Percentiles rank a stretch among this genome's conserved stretches.
phyloP scores from a whole-genome alignment of 257 asterid species.

The Salvia hispanica region DNA sequence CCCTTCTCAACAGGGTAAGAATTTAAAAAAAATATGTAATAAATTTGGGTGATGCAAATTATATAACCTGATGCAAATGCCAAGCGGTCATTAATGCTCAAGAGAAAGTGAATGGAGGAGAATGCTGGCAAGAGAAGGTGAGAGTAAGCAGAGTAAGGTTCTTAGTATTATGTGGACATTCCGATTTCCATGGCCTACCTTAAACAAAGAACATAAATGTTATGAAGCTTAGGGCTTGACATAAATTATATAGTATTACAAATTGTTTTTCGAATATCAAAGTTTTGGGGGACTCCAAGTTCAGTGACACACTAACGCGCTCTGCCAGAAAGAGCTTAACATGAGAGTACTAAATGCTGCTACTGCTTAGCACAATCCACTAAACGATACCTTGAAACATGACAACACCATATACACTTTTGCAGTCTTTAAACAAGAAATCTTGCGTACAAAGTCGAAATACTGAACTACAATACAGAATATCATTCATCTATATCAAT shows the following conservation, averaged over 20 bases:
- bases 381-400: background rate
- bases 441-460: background rate
- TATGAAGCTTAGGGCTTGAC: no score
- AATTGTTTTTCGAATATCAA: no score
- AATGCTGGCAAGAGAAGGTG: background rate
- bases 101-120: background rate
- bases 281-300: background rate
- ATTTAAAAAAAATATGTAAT: background rate
- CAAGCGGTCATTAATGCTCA: background rate
- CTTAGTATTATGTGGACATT: background rate
- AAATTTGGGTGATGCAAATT: background rate
- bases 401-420: conserved; percentile 18
- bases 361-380: conserved; percentile 4
- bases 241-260: background rate
- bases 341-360: background rate
- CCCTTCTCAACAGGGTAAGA: background rate
- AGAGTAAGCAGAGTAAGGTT: background rate
- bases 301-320: background rate
- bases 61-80: background rate
- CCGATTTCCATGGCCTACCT: background rate
- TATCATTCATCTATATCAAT: no score
- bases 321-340: background rate
- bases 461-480: background rate
- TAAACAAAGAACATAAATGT: no score
- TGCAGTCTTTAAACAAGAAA: background rate